Evolutionary conservation across 805 yeast genomes (phyloP), one percentile per base, ranked within the genome.

Genomic region (Spathaspora passalidarum): DNA sequence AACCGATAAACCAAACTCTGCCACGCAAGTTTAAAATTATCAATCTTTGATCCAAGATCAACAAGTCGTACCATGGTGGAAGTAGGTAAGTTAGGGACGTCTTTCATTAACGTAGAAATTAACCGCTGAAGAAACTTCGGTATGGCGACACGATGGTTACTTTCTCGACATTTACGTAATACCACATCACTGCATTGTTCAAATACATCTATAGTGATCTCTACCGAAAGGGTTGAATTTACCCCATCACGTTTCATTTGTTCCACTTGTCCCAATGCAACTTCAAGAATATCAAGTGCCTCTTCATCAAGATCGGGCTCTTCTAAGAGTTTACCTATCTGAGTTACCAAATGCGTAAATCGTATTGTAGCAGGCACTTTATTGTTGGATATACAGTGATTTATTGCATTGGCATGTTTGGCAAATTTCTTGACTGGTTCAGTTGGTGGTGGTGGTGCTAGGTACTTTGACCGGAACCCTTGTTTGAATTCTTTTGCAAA

Each of bases 21-120:
- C 22, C 42, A 25, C 1, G 40, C 48, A 2, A 36, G 13, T 23
- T 36, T 39, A n/a, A 44, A 38, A 25, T 38, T 35, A 8, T 39
- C 40, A 20, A 53, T n/a, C 23, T 44, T 44, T 2, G 64, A 45
- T 2, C 65, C 71, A 44, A 70, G 49, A 6, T 60, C 65, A 5
- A 65, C 56, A 0, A 68, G 50, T 22, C 54, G 52, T 1, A 62
- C 63, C 38, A 66, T 50, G 3, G 60, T 44, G 14, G 47, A 45
- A 1, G 60, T 43, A 2, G 67, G 55, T 4, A 60, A 18, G 2
- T 34, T 39, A 9, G 45, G 18, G 4, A 48, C 32, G 7, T 52
- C 42, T 38, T 50, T 46, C 18, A 61, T 17, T 17, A 39, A 19
- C 19, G 13, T n/a, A 16, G 21, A 23, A 10, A 39, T 19, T n/a